Evolutionary conservation across 345 rosid species (phyloP), one percentile per base, ranked within the genome.

Genomic region (Dipteronia dyeriana): DNA sequence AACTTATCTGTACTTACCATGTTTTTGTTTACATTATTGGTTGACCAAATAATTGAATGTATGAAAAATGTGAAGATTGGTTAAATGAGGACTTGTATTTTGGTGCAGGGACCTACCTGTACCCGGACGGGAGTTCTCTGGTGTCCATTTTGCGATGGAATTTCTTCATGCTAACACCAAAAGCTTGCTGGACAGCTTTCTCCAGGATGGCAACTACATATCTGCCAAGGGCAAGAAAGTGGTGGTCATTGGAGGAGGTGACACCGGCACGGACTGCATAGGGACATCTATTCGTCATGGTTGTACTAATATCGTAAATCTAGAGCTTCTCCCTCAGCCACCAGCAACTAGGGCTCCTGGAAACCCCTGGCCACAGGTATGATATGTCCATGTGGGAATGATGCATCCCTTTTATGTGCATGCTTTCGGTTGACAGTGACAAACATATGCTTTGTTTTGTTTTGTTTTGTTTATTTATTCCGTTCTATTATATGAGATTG

Each of bases 321-420:
- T 97, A 7, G 99, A 97, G 89, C 98, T 97, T 77, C 94, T 94
- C 72, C 94, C 99, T 54, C 89, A 90, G 85, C 98, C 99, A 47
- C 98, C 99, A 17, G 71, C 45, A 78, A 82, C 84, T 3, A 89
- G 99, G 85, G 98, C 97, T 73, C 91, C 97, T 23, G 97, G 97
- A 80, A 97, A 97, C 87, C 99, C 98, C n/a, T 97, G 99, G 99
- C 99, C 99, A 45, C 99, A 97, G 97, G 99, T 96, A 74, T 70
- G 75, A 51, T 39, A 13, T 66, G 17, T 47, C 39, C 11, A 14
- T 73, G 11, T 11, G 31, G 71, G 11, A 8, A 41, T 41, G 11
- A 41, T 41, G 45, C 45, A 41, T 7, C 45, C 45, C 45, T 41
- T 17, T 56, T 16, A 56, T 56, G 23, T 5, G 61, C 9, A 56